phyloP scores from a whole-genome alignment of 345 rosid species.

The Citrus australasica region DNA sequence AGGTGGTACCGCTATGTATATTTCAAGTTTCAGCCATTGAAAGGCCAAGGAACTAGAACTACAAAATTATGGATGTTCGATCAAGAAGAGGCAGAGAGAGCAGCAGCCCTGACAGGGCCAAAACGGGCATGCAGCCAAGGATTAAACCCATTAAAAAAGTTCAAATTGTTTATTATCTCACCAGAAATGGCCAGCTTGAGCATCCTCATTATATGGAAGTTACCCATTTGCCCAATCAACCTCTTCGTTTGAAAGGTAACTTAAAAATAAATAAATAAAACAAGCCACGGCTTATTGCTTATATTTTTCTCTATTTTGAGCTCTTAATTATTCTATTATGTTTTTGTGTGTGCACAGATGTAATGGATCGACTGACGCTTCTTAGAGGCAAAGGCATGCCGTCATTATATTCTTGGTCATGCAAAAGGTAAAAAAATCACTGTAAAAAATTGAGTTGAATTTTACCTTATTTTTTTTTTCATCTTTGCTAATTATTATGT shows the following conservation, averaged over 20 bases:
- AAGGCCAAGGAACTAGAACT: not conserved
- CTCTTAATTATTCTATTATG: not conserved
- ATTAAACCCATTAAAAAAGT: constrained; percentile 39
- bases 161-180: constrained; percentile 80
- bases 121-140: constrained; percentile 24
- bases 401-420: constrained; percentile 83
- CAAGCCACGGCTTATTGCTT: not conserved
- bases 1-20: not conserved
- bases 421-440: constrained; percentile 56
- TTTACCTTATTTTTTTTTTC: not conserved
- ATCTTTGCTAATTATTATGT: not conserved
- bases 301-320: not conserved
- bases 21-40: not conserved
- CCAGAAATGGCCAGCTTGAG: constrained; percentile 88
- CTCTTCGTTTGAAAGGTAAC: constrained; percentile 78
- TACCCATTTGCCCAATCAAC: constrained; percentile 53
- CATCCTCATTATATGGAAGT: constrained; percentile 94
- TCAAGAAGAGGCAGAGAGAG: constrained; percentile 34
- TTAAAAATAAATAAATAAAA: not conserved
- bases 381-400: constrained; percentile 88
- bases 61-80: constrained; percentile 29
- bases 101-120: constrained; percentile 36
- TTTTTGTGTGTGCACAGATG: constrained; percentile 33
- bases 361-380: constrained; percentile 59
- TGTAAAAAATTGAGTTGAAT: not conserved